Conservation (phyloP, 2,329 filamentous ascomycete genomes). For the Aspergillus novofumigatus region DNA sequence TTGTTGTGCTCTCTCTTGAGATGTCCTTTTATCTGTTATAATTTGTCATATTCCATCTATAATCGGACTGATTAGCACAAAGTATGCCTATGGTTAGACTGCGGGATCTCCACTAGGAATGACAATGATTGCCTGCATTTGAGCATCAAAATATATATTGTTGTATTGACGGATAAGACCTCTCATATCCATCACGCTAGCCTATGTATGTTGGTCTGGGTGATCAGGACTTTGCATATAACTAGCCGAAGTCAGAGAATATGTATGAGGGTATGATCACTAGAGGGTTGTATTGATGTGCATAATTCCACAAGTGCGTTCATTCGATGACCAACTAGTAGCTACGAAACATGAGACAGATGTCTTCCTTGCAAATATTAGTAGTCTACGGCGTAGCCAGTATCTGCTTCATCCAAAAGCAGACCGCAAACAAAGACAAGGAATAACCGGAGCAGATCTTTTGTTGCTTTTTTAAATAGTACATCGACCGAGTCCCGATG, state of each 20-base stretch:
- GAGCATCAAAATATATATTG: background rate
- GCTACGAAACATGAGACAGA: background rate
- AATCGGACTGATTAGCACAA: background rate
- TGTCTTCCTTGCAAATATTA: background rate
- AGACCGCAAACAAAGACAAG: background rate
- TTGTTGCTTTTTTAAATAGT: background rate
- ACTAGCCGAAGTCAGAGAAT: too few species aligned
- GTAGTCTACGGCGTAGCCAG: background rate
- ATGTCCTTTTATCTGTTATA: background rate
- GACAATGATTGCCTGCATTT: background rate
- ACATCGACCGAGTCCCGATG: background rate
- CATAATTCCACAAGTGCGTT: too few species aligned
- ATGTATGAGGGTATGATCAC: background rate
- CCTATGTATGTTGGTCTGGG: background rate
- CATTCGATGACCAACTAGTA: too few species aligned
- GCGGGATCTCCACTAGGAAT: background rate
- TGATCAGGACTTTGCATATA: too few species aligned
- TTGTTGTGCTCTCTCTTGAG: background rate
- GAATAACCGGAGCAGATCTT: constrained; percentile 1
- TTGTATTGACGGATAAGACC: background rate
- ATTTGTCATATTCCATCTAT: background rate
- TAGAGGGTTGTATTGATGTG: background rate
- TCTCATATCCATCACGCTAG: background rate
- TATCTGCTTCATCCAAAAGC: background rate
- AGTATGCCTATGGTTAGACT: background rate